Percentiles rank a stretch among this genome's conserved stretches.
phyloP scores from a whole-genome alignment of 441 rosid species.

The Syzygium malaccense region DNA sequence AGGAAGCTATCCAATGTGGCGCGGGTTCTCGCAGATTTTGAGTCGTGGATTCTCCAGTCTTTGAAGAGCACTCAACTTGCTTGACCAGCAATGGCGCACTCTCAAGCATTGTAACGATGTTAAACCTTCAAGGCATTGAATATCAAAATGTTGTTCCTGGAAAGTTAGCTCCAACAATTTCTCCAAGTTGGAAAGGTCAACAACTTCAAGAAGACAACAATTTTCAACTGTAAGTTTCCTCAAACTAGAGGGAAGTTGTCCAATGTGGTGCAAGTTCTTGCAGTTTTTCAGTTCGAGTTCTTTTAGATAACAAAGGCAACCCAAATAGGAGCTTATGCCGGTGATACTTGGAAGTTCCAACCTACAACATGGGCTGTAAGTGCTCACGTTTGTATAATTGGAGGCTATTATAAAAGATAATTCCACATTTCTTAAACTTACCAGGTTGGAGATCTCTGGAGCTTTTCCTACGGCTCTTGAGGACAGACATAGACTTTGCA shows the following conservation, averaged over 20 bases:
- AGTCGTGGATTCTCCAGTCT: not conserved
- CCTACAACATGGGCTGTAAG: accelerated
- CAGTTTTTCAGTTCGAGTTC: not conserved
- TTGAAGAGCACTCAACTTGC: not conserved
- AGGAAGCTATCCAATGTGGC: not conserved
- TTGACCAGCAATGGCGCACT: not conserved
- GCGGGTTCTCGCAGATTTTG: not conserved
- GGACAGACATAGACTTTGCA: not conserved
- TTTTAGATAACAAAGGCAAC: not conserved
- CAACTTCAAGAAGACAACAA: not conserved
- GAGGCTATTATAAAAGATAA: not conserved
- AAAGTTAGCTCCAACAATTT: not conserved
- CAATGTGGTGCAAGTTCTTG: not conserved
- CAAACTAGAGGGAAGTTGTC: not conserved
- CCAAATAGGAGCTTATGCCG: accelerated
- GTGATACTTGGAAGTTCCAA: not conserved
- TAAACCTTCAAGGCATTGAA: not conserved
- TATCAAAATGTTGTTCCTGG: accelerated
- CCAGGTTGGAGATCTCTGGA: accelerated
- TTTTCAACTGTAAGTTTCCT: not conserved
- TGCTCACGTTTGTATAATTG: too few species aligned
- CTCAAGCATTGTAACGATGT: not conserved
- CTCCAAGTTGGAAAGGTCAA: not conserved
- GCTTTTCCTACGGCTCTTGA: accelerated
- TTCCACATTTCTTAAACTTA: accelerated